Percentiles rank a stretch among this genome's conserved stretches.
Conservation (phyloP, 768 basidiomycete species). For the Suillus brevipes region DNA sequence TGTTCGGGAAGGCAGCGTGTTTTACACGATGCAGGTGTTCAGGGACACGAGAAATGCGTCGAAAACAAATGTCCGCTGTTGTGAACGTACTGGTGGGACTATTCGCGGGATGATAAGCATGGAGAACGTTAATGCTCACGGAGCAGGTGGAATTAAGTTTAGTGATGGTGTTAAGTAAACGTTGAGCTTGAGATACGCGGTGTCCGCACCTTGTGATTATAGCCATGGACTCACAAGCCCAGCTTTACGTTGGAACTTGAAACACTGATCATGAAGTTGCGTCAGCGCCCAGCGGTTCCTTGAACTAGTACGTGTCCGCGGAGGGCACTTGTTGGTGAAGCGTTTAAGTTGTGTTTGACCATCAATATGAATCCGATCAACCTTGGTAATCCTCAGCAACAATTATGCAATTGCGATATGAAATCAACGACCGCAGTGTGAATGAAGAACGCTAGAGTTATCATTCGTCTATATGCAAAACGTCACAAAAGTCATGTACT, state of each 20-base stretch:
- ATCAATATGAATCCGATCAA: not conserved
- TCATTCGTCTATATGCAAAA: slow-evolving; percentile 26
- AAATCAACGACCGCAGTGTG: not conserved
- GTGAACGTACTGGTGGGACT: not conserved
- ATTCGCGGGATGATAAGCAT: slow-evolving; percentile 2
- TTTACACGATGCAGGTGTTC: not conserved
- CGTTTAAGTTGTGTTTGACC: too few relatives aligned
- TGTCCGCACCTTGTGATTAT: slow-evolving; percentile 1
- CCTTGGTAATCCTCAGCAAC: not conserved
- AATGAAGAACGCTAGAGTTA: slow-evolving; percentile 10
- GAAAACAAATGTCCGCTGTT: not conserved
- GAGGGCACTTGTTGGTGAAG: not conserved
- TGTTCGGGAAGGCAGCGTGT: slow-evolving; percentile 1
- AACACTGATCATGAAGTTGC: not conserved
- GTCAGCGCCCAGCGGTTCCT: not conserved
- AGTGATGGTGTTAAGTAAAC: too few relatives aligned
- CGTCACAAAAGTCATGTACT: not conserved
- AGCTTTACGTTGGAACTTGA: not conserved
- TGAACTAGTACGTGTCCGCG: not conserved
- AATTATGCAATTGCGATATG: not conserved
- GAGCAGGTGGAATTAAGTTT: not conserved
- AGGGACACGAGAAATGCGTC: not conserved
- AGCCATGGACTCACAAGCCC: not conserved
- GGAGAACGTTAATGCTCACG: not conserved
- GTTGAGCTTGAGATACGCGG: not conserved